A percentile compares a stretch with the other conserved stretches of the same genome.
Evolutionary conservation across 2,329 filamentous ascomycete genomes (phyloP).

Genomic region (Grosmannia penicillata): DNA sequence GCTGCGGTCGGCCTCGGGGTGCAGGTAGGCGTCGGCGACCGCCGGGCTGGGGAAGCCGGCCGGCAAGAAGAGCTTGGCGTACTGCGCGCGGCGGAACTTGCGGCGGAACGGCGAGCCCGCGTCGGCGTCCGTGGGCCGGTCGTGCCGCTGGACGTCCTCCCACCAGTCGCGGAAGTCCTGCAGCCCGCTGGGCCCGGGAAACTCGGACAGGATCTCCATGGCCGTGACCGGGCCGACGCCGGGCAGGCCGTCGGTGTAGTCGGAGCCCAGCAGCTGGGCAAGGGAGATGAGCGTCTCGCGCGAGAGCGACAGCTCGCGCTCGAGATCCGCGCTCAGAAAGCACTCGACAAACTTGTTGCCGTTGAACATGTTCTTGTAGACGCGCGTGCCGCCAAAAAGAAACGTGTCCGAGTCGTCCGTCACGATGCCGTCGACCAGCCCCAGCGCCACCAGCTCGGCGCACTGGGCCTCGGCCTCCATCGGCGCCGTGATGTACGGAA

Average conservation of each 20-base stretch:
- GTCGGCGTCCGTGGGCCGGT: constrained; percentile 50
- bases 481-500: constrained; percentile 92
- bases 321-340: constrained; percentile 70
- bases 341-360: constrained; percentile 96
- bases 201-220: constrained; percentile 86
- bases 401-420: constrained; percentile 97
- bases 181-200: constrained; percentile 47
- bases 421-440: constrained; percentile 91
- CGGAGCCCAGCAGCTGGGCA: constrained; percentile 80
- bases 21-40: constrained; percentile 70
- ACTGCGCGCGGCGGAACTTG: constrained; percentile 71
- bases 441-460: constrained; percentile 72
- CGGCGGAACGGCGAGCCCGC: constrained; percentile 52
- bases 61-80: constrained; percentile 74
- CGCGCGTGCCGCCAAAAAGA: constrained; percentile 84
- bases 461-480: constrained; percentile 99
- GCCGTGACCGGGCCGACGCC: constrained; percentile 91
- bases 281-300: constrained; percentile 79
- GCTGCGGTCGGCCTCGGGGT: constrained; percentile 72
- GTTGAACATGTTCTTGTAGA: constrained; percentile 99
- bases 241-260: constrained; percentile 86
- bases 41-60: constrained; percentile 61
- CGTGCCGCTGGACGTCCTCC: constrained; percentile 55
- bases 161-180: constrained; percentile 80
- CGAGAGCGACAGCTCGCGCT: constrained; percentile 76